Conservation (phyloP, 495 filamentous ascomycete genomes). For the Aspergillus bertholletiae region DNA sequence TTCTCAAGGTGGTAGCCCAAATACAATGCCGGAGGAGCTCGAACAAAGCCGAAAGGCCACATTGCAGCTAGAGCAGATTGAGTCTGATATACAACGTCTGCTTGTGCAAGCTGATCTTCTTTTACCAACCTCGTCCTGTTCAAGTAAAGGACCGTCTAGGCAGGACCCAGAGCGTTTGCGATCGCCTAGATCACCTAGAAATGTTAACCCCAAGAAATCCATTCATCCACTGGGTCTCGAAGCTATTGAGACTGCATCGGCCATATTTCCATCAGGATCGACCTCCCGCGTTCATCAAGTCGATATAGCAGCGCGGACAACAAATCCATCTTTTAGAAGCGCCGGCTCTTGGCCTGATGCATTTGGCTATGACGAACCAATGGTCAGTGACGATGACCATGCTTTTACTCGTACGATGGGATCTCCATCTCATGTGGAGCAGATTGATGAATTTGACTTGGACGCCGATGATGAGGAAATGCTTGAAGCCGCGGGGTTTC, state of each 20-base stretch:
- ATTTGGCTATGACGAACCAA: conserved; percentile 19
- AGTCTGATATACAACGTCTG: conserved; percentile 28
- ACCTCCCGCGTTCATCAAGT: background rate
- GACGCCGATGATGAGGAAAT: conserved; percentile 68
- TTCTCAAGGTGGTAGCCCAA: conserved; percentile 33
- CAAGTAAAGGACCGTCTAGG: conserved; percentile 1
- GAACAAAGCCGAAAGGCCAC: conserved; percentile 32
- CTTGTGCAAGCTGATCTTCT: conserved; percentile 24
- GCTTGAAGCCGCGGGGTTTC: conserved; percentile 55
- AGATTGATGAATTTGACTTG: conserved; percentile 60
- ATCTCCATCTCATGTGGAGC: conserved; percentile 26
- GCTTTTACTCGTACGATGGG: conserved; percentile 48
- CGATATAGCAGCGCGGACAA: conserved; percentile 6
- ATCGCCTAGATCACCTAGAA: background rate
- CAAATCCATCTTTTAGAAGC: conserved; percentile 1
- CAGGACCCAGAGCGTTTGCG: background rate
- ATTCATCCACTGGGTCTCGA: background rate
- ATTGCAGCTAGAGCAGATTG: conserved; percentile 31
- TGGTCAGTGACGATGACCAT: conserved; percentile 24
- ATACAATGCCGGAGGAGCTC: conserved; percentile 31
- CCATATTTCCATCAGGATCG: background rate
- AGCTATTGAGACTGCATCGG: background rate
- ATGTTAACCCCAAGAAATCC: background rate
- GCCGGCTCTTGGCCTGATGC: background rate
- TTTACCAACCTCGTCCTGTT: conserved; percentile 6